These are phyloP conservation scores for Sordariomycetes sp. DNA, from an alignment of 2,329 filamentous ascomycete species.

Conservation along the genomic window DNA sequence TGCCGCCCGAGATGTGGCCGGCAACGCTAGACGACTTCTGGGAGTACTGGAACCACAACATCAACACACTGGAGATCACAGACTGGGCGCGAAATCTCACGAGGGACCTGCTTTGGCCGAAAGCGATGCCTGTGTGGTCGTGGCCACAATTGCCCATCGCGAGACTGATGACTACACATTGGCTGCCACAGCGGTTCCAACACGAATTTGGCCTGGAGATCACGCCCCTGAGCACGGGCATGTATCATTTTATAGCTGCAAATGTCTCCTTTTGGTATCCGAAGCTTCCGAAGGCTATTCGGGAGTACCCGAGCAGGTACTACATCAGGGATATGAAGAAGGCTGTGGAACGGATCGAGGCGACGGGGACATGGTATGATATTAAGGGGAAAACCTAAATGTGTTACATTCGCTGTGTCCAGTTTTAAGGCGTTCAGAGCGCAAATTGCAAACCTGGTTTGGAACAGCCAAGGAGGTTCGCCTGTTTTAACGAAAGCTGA, in stretches of 20 bases:
- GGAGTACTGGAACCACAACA: constrained; percentile 25
- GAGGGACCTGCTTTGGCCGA: constrained; percentile 13
- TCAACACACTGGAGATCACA: constrained; percentile 21
- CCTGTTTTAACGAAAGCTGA: too few relatives aligned
- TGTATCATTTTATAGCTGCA: constrained; percentile 12
- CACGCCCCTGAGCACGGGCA: constrained; percentile 7
- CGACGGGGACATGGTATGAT: constrained; percentile 8
- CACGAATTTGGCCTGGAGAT: constrained; percentile 13
- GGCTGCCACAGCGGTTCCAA: constrained; percentile 11
- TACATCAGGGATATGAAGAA: constrained; percentile 15
- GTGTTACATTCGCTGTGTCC: too few relatives aligned
- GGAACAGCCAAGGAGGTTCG: too few relatives aligned
- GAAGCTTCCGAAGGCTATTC: constrained; percentile 7
- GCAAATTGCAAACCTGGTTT: too few relatives aligned
- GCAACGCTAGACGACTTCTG: constrained; percentile 21
- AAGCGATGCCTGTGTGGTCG: constrained; percentile 11
- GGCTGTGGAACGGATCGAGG: constrained; percentile 9
- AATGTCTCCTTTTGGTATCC: constrained; percentile 15
- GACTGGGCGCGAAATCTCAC: constrained; percentile 16
- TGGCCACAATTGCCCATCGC: constrained; percentile 11
- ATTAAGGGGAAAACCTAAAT: too few relatives aligned
- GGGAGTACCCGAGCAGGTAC: constrained; percentile 11
- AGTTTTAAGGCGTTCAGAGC: too few relatives aligned
- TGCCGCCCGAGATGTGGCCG: constrained; percentile 25
- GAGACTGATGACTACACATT: constrained; percentile 9